Base-by-base conservation (phyloP, 1,284 basidiomycete species). In the Cryptococcus maquisensis region DNA sequence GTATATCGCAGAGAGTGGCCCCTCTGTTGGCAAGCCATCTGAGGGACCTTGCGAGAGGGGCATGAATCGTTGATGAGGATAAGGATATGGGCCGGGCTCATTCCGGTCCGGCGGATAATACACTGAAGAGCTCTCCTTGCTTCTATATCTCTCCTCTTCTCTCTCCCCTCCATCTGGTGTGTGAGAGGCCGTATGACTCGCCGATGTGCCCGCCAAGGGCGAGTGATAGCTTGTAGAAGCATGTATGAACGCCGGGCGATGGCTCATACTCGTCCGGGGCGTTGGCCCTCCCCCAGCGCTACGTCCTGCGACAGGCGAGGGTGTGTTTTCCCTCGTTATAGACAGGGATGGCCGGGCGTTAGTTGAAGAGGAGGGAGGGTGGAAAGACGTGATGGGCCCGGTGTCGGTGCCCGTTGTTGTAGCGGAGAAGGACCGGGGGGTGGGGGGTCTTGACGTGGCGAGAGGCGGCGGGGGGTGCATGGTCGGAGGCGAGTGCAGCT, bases 211-310 rank as follows among this genome's bases (percentile, higher is more conserved):
- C 20, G 8, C 44, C 44, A 3, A 20, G 28, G 28, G 10, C 28
- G 28, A 32, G 28, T 32, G 28, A 32, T 32, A 32, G 28, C 28
- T 32, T 10, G 62, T 64, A 13, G 52, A 51, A 16, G 62, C 52
- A 41, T 64, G 62, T 5, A 49, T 18, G 38, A 64, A 64, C 4
- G 53, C 37, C 35, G 62, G 62, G 46, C 62, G 51, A 46, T 61
- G 60, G 18, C 55, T 56, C 18, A 40, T 21, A n/a, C 26, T 32
- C 8, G 28, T 23, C 40, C 40, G 10, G 16, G 18, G 40, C 5
- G 40, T 23, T 10, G 40, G 40, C 3, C 18, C 40, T 12, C 18
- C 18, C 40, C 18, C 23, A 10, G n/a, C 23, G 40, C 40, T 42
- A 8, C 20, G 39, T n/a, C n/a, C 39, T 32, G 28, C 28, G 28